Base-by-base conservation (phyloP, 2,329 filamentous ascomycete genomes). In the Leptosphaerulina australis region DNA sequence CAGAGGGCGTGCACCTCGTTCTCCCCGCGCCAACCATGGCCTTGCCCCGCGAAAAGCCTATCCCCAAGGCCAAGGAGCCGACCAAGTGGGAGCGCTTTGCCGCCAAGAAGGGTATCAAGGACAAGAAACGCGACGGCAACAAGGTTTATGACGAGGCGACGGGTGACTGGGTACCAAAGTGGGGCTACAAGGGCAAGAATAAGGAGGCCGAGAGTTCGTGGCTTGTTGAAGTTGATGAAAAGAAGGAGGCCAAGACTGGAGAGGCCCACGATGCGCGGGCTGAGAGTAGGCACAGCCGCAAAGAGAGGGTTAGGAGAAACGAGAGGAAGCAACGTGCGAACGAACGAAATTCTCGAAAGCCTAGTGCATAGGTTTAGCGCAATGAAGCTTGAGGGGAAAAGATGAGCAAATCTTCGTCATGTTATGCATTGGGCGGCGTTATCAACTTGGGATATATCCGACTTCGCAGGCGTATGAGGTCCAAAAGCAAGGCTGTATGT, bases 51-150 rank as follows among this genome's bases (percentile, higher is more conserved):
- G 92, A 97, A 78, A 97, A 99, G 75, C 90, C 91, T 8, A 80
- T 97, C 7, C 94, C 94, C 1, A 82, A 85, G 47, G 83, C 86
- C 61, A 94, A 92, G 77, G 80, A 87, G 49, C 88, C 88, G 62
- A 97, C 93, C 51, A 96, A 91, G 74, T 99, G 94, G 94, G 88
- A 96, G 79, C 85, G 88, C 68, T 99, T 99, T 78, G 94, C 94
- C 35, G 88, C 86, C 74, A 96, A 96, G 84, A 96, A 97, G 82
- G 94, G 94, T 47, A 97, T 99, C 77, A 90, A 88, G 78, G 85
- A 86, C 75, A 96, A 92, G 83, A 88, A 84, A 60, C 84, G 88
- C 60, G 91, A 94, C 70, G 82, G 84, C 73, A 88, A 96, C 77
- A 77, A 92, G 64, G 85, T 88, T 48, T 97, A 87, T 73, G 91